Evolutionary conservation across 2,329 filamentous ascomycete species (phyloP).

Genomic region (Alternaria sp.): DNA sequence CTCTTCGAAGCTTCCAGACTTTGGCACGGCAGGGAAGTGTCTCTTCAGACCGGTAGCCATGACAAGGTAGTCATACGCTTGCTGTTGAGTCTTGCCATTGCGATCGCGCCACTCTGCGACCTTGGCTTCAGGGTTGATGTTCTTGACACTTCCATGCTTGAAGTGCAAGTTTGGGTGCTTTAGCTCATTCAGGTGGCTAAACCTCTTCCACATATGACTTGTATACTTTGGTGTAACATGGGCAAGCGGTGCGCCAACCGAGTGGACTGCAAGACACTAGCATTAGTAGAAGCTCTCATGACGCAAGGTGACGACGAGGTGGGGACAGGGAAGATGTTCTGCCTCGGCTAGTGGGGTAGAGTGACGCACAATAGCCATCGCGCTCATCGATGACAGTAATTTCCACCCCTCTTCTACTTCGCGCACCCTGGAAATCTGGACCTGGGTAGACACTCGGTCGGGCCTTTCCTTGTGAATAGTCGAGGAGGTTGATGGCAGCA

Average conservation of each 20-base stretch:
- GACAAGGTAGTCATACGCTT: conserved; percentile 77
- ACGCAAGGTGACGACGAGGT: conserved; percentile 22
- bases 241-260: conserved; percentile 78
- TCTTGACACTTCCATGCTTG: conserved; percentile 70
- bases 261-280: conserved; percentile 64
- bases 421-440: conserved; percentile 48
- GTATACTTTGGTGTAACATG: conserved; percentile 71
- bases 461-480: conserved; percentile 66
- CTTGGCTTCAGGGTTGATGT: conserved; percentile 68
- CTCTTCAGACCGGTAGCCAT: conserved; percentile 74
- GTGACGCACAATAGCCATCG: conserved; percentile 78
- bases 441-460: conserved; percentile 57
- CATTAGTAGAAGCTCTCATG: conserved; percentile 29
- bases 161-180: conserved; percentile 68
- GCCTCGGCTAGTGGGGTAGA: conserved; percentile 32
- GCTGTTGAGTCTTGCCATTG: conserved; percentile 55
- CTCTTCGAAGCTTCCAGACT: conserved; percentile 66
- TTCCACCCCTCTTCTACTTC: conserved; percentile 65
- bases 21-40: conserved; percentile 76
- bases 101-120: conserved; percentile 65
- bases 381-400: conserved; percentile 79
- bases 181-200: conserved; percentile 71
- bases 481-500: conserved; percentile 71
- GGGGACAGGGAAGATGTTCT: conserved; percentile 10
- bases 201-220: conserved; percentile 74